These are phyloP conservation scores for Vitis riparia DNA, from an alignment of 164 flowering plant genomes.

Conservation along the genomic window DNA sequence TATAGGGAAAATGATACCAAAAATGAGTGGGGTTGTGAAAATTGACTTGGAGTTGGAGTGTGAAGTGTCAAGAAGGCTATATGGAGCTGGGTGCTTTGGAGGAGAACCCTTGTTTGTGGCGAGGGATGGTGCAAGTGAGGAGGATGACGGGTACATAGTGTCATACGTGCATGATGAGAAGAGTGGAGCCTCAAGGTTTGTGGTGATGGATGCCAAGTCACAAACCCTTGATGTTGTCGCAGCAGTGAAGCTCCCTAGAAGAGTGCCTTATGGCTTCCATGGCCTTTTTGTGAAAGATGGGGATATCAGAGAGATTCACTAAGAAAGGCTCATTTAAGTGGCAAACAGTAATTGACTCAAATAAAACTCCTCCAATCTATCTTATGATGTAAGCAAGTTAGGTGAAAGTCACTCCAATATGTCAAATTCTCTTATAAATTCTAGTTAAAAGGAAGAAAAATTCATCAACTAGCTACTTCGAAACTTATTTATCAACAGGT, in stretches of 20 bases:
- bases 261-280: constrained; percentile 6
- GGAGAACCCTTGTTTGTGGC: constrained; percentile 11
- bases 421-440: too few relatives aligned
- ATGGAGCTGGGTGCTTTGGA: constrained; percentile 2
- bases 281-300: background rate
- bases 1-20: constrained; percentile 6
- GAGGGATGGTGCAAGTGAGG: background rate
- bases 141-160: too few relatives aligned
- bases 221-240: background rate
- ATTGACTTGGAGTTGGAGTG: constrained; percentile 3
- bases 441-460: too few relatives aligned
- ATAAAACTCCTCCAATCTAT: too few relatives aligned
- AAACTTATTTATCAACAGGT: too few relatives aligned
- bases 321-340: too few relatives aligned
- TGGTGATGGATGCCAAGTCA: background rate
- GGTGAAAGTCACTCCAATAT: too few relatives aligned
- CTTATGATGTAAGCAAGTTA: too few relatives aligned
- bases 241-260: background rate
- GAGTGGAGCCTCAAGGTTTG: too few relatives aligned
- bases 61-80: background rate
- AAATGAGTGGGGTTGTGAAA: constrained; percentile 13
- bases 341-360: too few relatives aligned
- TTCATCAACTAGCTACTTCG: too few relatives aligned
- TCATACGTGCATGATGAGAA: too few relatives aligned
- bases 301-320: background rate